Evolutionary conservation across 169 alveolate species (phyloP).

Genomic region (Fabrea salina): DNA sequence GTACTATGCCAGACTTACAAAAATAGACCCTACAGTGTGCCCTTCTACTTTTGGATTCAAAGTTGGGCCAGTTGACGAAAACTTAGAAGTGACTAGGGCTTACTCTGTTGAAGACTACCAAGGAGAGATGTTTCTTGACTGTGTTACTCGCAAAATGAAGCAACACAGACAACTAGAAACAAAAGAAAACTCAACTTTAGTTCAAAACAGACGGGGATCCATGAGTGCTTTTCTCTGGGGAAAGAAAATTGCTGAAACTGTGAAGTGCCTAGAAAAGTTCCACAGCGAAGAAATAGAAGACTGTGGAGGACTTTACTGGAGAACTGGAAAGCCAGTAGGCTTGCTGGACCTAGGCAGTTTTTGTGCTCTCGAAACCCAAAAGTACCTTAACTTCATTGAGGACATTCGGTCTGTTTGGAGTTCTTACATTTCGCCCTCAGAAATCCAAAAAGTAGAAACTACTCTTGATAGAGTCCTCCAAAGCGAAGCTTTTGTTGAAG

Average conservation of each 20-base stretch:
- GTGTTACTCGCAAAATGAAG: background rate
- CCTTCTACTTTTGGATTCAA: background rate
- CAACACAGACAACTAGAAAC: slow-evolving; percentile 11
- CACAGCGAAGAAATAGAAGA: background rate
- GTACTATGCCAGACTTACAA: background rate
- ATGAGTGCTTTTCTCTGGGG: slow-evolving; percentile 23
- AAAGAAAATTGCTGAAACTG: slow-evolving; percentile 3
- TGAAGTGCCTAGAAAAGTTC: background rate
- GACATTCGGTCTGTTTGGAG: background rate
- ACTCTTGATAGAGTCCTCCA: background rate
- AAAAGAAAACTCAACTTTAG: background rate
- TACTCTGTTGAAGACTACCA: background rate
- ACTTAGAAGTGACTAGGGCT: background rate
- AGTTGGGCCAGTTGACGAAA: background rate
- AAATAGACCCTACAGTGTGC: background rate
- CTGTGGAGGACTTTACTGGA: slow-evolving; percentile 22
- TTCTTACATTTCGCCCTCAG: background rate
- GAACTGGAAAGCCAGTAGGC: background rate
- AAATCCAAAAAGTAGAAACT: background rate
- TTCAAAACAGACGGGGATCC: slow-evolving; percentile 10
- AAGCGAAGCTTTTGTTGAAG: background rate
- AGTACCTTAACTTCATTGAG: background rate
- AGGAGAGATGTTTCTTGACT: slow-evolving; percentile 5
- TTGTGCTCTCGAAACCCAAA: background rate
- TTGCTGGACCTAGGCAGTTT: background rate